These are phyloP conservation scores for Lyophyllum atratum DNA, from an alignment of 768 basidiomycete genomes.

Conservation along the genomic window DNA sequence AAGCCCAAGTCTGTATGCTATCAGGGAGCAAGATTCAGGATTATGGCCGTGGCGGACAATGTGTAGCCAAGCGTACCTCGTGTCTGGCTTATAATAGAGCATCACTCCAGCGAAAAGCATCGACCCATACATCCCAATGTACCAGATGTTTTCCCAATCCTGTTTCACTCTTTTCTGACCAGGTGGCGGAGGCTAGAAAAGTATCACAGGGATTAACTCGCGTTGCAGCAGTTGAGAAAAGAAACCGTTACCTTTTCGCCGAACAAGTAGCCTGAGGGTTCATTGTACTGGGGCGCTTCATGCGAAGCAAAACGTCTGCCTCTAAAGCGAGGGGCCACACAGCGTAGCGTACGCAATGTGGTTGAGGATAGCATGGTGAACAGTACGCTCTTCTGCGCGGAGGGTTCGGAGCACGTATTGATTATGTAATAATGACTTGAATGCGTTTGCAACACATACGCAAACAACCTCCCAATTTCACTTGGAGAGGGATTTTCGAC, in stretches of 20 bases:
- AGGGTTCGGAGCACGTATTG: constrained; percentile 9
- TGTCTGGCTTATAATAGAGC: constrained; percentile 92
- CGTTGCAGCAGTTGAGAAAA: neutral
- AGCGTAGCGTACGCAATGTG: constrained; percentile 48
- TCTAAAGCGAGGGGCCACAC: constrained; percentile 35
- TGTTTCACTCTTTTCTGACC: constrained; percentile 88
- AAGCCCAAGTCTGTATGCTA: constrained; percentile 92
- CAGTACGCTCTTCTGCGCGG: constrained; percentile 4
- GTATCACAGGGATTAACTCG: neutral
- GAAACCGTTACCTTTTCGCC: constrained; percentile 74
- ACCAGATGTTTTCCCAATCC: constrained; percentile 91
- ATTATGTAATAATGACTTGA: neutral
- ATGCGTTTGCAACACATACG: constrained; percentile 15
- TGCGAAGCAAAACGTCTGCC: constrained; percentile 66
- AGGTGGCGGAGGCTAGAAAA: constrained; percentile 64
- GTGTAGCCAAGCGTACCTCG: constrained; percentile 57
- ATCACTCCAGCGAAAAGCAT: constrained; percentile 76
- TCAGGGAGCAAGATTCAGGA: neutral
- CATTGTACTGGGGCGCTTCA: constrained; percentile 83
- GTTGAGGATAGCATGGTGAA: constrained; percentile 46
- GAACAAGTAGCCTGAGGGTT: constrained; percentile 85
- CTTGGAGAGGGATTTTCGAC: neutral
- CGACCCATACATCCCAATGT: constrained; percentile 87
- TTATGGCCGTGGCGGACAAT: neutral
- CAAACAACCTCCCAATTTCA: constrained; percentile 13